Evolutionary conservation across 75 land plant genomes (phyloP).

Genomic region (Isoetes taiwanensis): DNA sequence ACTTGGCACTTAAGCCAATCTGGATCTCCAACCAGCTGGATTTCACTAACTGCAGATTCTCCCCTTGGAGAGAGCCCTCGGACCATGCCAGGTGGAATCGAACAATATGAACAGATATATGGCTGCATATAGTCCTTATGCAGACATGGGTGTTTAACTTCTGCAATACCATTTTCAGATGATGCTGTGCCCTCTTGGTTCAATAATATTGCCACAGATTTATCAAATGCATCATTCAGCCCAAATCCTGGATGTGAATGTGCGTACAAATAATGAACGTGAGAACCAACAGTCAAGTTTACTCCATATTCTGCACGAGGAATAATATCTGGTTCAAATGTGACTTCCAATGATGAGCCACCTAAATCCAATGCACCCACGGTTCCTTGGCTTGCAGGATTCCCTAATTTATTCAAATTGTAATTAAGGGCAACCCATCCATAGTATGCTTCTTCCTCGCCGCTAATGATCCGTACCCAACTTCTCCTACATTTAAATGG

Average conservation of each 20-base stretch:
- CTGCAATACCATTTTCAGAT: constrained; percentile 9
- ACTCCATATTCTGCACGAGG: constrained; percentile 36
- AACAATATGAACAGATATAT: constrained; percentile 61
- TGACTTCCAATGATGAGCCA: constrained; percentile 92
- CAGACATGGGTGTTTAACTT: constrained; percentile 79
- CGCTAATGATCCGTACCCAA: constrained; percentile 66
- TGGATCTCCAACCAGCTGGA: constrained; percentile 47
- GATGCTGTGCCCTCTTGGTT: constrained; percentile 13
- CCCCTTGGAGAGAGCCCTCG: constrained; percentile 7
- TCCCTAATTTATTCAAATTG: constrained; percentile 43
- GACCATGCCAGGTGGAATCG: constrained; percentile 15
- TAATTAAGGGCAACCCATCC: constrained; percentile 97
- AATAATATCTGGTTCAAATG: constrained; percentile 59
- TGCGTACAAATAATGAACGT: constrained; percentile 68
- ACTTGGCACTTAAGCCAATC: constrained; percentile 74
- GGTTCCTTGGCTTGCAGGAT: constrained; percentile 30
- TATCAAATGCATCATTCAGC: constrained; percentile 97
- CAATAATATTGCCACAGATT: constrained; percentile 62
- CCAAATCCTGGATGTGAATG: constrained; percentile 89
- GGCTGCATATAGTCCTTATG: constrained; percentile 55
- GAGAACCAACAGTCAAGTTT: constrained; percentile 57
- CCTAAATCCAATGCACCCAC: constrained; percentile 90
- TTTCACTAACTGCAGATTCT: constrained; percentile 17
- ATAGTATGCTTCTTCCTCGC: constrained; percentile 91
- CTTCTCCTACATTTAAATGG: constrained; percentile 51